A percentile compares a stretch with the other conserved stretches of the same genome.
These are phyloP conservation scores for Pyrus bretschneideri DNA, from an alignment of 306 rosid species.

Conservation along the genomic window DNA sequence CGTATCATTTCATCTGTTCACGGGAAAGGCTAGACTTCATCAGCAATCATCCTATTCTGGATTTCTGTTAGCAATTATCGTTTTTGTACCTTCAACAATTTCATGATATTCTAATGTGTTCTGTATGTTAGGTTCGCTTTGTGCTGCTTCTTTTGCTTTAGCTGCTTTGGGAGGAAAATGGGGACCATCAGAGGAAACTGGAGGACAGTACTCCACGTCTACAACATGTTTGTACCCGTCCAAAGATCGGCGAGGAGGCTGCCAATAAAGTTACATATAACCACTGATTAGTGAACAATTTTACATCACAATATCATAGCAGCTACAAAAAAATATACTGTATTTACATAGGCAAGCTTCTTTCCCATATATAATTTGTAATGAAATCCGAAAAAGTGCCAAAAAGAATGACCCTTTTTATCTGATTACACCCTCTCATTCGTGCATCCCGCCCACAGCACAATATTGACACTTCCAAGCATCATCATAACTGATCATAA, in stretches of 20 bases:
- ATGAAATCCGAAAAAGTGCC: background rate
- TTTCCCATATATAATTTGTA: background rate
- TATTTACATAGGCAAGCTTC: background rate
- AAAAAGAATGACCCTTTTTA: background rate
- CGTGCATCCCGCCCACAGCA: background rate
- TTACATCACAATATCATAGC: background rate
- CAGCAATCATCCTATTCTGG: conserved; percentile 7
- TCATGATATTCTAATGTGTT: conserved; percentile 81
- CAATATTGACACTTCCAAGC: background rate
- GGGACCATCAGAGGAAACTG: conserved; percentile 69
- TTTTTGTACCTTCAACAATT: conserved; percentile 71
- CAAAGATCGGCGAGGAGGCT: conserved; percentile 79
- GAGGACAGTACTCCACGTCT: conserved; percentile 68
- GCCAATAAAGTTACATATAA: conserved; percentile 10
- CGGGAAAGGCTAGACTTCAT: background rate
- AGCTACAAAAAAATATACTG: background rate
- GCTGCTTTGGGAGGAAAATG: conserved; percentile 74
- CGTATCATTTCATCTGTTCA: conserved; percentile 79
- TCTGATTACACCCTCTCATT: background rate
- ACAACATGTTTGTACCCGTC: conserved; percentile 93
- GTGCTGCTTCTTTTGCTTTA: conserved; percentile 86
- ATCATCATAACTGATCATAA: background rate
- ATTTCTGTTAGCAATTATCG: background rate
- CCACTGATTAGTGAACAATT: too few relatives aligned
- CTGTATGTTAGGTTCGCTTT: conserved; percentile 54